Evolutionary conservation across 176 grass and related monocot genomes (phyloP).

Genomic region (Hsuehochloa calcarea): DNA sequence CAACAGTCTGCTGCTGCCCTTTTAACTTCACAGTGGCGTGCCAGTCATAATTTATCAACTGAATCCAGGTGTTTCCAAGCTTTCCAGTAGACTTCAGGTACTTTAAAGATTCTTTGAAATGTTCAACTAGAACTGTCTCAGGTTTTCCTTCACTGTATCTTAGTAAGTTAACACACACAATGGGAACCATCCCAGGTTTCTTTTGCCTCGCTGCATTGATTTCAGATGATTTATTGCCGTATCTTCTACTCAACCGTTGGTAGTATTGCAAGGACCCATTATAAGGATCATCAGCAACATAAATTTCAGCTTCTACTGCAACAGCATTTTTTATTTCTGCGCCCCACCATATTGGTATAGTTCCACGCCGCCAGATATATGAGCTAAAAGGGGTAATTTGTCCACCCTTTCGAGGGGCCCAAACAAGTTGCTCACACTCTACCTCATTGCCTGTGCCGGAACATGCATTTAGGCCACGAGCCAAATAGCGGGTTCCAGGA

Average conservation of each 20-base stretch:
- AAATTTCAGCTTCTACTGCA: slow-evolving; percentile 88
- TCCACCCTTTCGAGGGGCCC: slow-evolving; percentile 52
- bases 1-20: slow-evolving; percentile 83
- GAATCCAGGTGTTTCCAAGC: slow-evolving; percentile 78
- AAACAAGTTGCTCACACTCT: slow-evolving; percentile 96
- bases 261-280: slow-evolving; percentile 84
- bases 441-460: slow-evolving; percentile 97
- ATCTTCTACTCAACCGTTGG: slow-evolving; percentile 79
- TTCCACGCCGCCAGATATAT: slow-evolving; percentile 90
- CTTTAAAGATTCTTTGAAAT: slow-evolving; percentile 82
- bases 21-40: slow-evolving; percentile 79
- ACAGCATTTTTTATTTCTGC: slow-evolving; percentile 84
- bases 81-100: slow-evolving; percentile 64
- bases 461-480: slow-evolving; percentile 93
- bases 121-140: slow-evolving; percentile 81
- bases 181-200: slow-evolving; percentile 69
- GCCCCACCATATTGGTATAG: slow-evolving; percentile 97
- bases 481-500: slow-evolving; percentile 97
- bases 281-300: slow-evolving; percentile 88
- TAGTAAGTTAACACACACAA: slow-evolving; percentile 92
- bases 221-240: slow-evolving; percentile 61
- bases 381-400: slow-evolving; percentile 67
- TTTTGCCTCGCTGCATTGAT: slow-evolving; percentile 59
- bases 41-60: slow-evolving; percentile 99
- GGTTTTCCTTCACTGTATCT: slow-evolving; percentile 80